Percentiles rank a stretch among this genome's conserved stretches.
Conservation (phyloP, 2,329 filamentous ascomycete genomes). For the Chaetomiaceae sp. region DNA sequence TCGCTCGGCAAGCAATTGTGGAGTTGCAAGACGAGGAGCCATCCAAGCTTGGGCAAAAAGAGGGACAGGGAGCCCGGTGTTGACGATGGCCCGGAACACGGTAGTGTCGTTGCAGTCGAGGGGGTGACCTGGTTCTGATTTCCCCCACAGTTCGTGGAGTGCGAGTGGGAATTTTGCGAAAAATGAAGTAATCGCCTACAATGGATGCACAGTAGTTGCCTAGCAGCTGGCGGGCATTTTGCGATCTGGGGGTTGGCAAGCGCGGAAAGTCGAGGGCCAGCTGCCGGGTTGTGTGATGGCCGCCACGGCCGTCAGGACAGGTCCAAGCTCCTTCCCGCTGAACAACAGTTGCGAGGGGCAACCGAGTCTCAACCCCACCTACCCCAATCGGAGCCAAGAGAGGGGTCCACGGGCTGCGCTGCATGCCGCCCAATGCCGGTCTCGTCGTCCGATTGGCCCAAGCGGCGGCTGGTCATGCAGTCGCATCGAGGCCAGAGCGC, state of each 20-base stretch:
- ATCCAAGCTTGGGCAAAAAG: slow-evolving; percentile 12
- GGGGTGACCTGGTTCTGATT: slow-evolving; percentile 9
- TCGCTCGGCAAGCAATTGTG: slow-evolving; percentile 15
- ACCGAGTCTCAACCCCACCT: slow-evolving; percentile 17
- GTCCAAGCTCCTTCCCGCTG: slow-evolving; percentile 18
- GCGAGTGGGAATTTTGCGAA: neutral
- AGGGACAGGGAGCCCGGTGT: slow-evolving; percentile 5
- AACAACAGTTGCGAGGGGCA: slow-evolving; percentile 24
- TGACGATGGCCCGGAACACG: neutral
- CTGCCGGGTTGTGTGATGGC: slow-evolving; percentile 9
- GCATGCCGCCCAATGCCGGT: slow-evolving; percentile 18
- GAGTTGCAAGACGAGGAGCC: slow-evolving; percentile 14
- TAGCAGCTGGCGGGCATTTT: slow-evolving; percentile 16
- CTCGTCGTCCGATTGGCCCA: slow-evolving; percentile 17
- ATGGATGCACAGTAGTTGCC: neutral
- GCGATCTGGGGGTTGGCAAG: neutral
- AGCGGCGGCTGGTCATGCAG: neutral
- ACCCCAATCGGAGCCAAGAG: slow-evolving; percentile 12
- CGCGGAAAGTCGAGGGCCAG: neutral
- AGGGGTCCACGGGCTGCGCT: neutral
- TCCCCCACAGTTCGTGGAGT: slow-evolving; percentile 21
- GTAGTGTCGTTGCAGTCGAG: neutral
- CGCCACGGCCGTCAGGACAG: too few relatives aligned
- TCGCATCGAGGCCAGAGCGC: neutral
- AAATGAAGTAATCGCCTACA: neutral